These are phyloP conservation scores for Croton laevigatus DNA, from an alignment of 441 rosid species.

Conservation along the genomic window DNA sequence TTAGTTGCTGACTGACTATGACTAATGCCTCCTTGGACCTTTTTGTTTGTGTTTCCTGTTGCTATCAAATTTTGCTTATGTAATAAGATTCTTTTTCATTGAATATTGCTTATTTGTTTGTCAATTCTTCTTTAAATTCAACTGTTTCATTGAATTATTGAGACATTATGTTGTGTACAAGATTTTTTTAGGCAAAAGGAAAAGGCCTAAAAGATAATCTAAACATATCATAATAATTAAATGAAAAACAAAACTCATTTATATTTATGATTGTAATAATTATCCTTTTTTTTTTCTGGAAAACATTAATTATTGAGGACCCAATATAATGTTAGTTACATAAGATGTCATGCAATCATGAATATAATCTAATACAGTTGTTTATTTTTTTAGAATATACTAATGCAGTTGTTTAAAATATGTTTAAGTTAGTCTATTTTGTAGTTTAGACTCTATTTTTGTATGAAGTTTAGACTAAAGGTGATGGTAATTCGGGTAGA, in stretches of 20 bases:
- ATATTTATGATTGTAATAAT: no score
- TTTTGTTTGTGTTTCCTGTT: no score
- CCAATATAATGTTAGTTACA: not conserved
- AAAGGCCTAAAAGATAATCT: no score
- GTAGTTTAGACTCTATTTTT: not conserved
- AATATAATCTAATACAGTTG: not conserved
- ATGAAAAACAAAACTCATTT: no score
- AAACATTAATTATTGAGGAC: not conserved
- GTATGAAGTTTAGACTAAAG: no score
- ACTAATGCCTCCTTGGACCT: no score
- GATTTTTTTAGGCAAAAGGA: not conserved
- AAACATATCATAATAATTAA: not conserved
- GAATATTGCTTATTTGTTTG: not conserved
- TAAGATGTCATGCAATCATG: not conserved
- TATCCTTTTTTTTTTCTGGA: no score
- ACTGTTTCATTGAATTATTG: conserved; percentile 5
- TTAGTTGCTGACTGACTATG: no score
- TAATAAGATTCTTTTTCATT: not conserved
- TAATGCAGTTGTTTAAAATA: no score
- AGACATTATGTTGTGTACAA: not conserved
- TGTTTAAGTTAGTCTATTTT: no score
- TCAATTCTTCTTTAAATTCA: not conserved
- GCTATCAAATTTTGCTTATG: not conserved
- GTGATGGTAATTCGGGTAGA: no score
- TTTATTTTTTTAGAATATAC: no score